Conservation (phyloP, 2,329 filamentous ascomycete species). For the Diplodia scrobiculata region DNA sequence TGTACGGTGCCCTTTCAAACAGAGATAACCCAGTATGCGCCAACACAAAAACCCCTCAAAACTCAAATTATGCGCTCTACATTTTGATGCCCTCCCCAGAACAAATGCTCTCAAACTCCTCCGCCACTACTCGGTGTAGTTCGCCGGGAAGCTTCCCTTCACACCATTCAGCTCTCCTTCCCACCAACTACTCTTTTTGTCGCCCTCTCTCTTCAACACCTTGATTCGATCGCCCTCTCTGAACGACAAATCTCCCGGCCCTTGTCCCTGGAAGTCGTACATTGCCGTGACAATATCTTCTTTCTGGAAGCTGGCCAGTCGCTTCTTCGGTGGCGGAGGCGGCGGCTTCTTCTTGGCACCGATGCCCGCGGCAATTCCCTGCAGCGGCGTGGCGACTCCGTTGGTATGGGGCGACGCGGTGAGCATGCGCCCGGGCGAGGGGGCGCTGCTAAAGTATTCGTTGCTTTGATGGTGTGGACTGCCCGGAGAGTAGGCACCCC, state of each 20-base stretch:
- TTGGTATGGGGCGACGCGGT: slow-evolving; percentile 8
- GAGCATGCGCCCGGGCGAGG: background rate
- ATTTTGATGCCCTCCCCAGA: background rate
- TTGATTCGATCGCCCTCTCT: slow-evolving; percentile 75
- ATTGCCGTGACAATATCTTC: slow-evolving; percentile 68
- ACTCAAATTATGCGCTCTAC: background rate
- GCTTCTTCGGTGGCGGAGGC: slow-evolving; percentile 66
- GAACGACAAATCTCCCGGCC: slow-evolving; percentile 72
- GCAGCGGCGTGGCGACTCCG: slow-evolving; percentile 27
- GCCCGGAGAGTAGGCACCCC: slow-evolving; percentile 47
- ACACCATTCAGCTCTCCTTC: slow-evolving; percentile 71
- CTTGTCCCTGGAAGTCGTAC: slow-evolving; percentile 73
- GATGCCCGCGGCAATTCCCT: slow-evolving; percentile 26
- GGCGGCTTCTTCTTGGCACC: slow-evolving; percentile 71
- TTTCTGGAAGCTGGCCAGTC: slow-evolving; percentile 50
- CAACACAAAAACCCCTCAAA: background rate
- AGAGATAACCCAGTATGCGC: background rate
- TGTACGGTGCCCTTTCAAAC: background rate
- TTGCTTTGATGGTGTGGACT: slow-evolving; percentile 26
- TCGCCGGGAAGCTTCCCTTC: slow-evolving; percentile 76
- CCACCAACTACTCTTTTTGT: slow-evolving; percentile 85
- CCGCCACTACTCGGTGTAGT: slow-evolving; percentile 64
- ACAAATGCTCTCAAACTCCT: too few species aligned
- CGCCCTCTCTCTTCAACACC: slow-evolving; percentile 75
- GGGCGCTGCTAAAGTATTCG: slow-evolving; percentile 13